phyloP scores from a whole-genome alignment of 805 yeast genomes.

The Priceomyces carsonii region DNA sequence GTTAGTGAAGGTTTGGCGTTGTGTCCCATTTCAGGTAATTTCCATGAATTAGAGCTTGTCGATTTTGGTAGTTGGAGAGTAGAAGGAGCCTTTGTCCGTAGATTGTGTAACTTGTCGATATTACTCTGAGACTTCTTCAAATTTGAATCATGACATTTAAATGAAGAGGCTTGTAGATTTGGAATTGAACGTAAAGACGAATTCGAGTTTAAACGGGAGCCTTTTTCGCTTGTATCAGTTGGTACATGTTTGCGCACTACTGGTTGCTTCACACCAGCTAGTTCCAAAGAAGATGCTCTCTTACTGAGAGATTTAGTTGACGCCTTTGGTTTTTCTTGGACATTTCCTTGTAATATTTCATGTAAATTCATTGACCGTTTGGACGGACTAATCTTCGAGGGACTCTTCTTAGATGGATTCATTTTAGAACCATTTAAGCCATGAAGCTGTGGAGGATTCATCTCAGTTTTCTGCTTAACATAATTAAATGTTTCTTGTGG shows the following conservation, averaged over 20 bases:
- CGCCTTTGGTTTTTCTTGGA: background rate
- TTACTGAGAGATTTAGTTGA: conserved; percentile 10
- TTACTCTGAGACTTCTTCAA: conserved; percentile 6
- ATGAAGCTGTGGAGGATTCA: conserved; percentile 3
- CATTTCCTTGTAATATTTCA: conserved; percentile 21
- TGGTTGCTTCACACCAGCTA: conserved; percentile 33
- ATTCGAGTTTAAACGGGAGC: too few species aligned
- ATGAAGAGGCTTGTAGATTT: conserved; percentile 12
- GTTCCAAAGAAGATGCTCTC: conserved; percentile 31
- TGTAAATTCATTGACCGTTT: conserved; percentile 40
- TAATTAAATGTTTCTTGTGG: too few species aligned
- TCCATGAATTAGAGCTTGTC: conserved; percentile 4
- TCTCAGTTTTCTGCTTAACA: too few species aligned
- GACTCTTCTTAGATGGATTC: conserved; percentile 12
- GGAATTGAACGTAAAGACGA: conserved; percentile 7
- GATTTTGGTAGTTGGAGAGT: conserved; percentile 16
- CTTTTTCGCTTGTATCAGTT: conserved; percentile 9
- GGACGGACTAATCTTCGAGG: conserved; percentile 41
- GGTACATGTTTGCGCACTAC: conserved; percentile 11
- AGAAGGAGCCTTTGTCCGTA: conserved; percentile 12
- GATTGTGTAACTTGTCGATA: conserved; percentile 1
- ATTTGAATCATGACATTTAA: conserved; percentile 2
- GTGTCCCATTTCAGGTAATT: conserved; percentile 7
- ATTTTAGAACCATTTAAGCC: conserved; percentile 1
- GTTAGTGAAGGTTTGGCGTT: background rate